phyloP scores from a whole-genome alignment of 805 yeast genomes.

The Wickerhamiella domercqiae region DNA sequence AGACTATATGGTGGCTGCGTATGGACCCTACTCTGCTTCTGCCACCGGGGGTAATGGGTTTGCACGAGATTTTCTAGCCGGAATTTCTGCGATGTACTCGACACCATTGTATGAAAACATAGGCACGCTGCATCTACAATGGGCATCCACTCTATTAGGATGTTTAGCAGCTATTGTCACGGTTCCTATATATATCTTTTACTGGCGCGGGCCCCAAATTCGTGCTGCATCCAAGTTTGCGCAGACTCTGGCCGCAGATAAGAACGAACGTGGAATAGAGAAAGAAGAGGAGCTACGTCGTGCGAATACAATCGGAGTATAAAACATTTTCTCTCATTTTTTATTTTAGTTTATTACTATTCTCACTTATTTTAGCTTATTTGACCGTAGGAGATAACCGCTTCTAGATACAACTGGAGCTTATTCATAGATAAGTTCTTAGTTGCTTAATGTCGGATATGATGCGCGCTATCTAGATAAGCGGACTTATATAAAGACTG shows the following conservation, averaged over 20 bases:
- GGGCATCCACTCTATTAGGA: constrained; percentile 29
- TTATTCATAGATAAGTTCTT: no score
- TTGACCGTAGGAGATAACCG: no score
- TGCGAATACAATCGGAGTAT: no score
- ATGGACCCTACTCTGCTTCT: constrained; percentile 30
- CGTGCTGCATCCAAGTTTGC: constrained; percentile 27
- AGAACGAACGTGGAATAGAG: not conserved
- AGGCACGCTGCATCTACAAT: constrained; percentile 24
- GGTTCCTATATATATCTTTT: constrained; percentile 27
- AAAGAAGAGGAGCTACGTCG: constrained; percentile 9
- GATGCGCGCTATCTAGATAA: no score
- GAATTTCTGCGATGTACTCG: constrained; percentile 28
- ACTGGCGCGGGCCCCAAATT: constrained; percentile 29
- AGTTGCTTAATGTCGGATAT: no score
- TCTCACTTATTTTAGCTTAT: no score
- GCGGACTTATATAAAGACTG: no score
- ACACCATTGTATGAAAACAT: constrained; percentile 27
- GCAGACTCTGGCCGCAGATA: constrained; percentile 18
- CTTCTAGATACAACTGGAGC: no score
- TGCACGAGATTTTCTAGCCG: constrained; percentile 30
- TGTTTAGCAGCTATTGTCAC: constrained; percentile 25
- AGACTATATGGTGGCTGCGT: constrained; percentile 30
- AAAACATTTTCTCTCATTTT: no score
- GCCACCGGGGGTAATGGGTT: constrained; percentile 33
- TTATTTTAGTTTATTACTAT: no score